A percentile compares a stretch with the other conserved stretches of the same genome.
Conservation (phyloP, 371 early-diverging fungal genomes). For the Sporodiniella umbellata region DNA sequence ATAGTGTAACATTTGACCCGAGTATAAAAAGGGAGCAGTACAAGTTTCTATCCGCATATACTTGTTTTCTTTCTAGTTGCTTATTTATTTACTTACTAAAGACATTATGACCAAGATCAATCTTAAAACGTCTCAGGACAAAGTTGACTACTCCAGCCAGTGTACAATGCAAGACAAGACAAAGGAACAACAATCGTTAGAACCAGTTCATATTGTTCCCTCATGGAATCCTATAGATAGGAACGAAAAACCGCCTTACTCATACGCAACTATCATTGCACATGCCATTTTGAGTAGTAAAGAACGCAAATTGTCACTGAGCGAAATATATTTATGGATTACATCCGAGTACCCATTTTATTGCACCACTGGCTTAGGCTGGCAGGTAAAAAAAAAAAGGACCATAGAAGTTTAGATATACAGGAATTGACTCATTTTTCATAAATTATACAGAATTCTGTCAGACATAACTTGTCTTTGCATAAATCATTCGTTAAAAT, state of each 20-base stretch:
- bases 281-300: constrained; percentile 83
- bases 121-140: no score
- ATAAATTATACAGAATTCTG: constrained; percentile 72
- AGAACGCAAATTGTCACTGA: constrained; percentile 76
- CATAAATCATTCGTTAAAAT: constrained; percentile 53
- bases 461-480: constrained; percentile 95
- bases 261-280: constrained; percentile 92
- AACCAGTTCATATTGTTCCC: constrained; percentile 17
- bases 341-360: constrained; percentile 78
- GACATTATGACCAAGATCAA: no score
- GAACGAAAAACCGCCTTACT: constrained; percentile 81
- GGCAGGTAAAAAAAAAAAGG: constrained; percentile 66
- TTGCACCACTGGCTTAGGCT: constrained; percentile 72
- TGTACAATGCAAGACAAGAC: background rate
- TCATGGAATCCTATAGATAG: constrained; percentile 44
- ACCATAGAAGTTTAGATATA: background rate
- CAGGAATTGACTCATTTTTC: background rate
- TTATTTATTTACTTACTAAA: no score
- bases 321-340: constrained; percentile 93
- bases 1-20: no score
- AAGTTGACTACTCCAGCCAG: no score
- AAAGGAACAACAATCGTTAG: constrained; percentile 9
- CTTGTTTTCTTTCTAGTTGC: no score
- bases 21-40: no score
- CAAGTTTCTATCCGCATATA: no score